Evolutionary conservation across 2,329 filamentous ascomycete species (phyloP), one percentile per base, ranked within the genome.

Genomic region (Cladosporium sp.): DNA sequence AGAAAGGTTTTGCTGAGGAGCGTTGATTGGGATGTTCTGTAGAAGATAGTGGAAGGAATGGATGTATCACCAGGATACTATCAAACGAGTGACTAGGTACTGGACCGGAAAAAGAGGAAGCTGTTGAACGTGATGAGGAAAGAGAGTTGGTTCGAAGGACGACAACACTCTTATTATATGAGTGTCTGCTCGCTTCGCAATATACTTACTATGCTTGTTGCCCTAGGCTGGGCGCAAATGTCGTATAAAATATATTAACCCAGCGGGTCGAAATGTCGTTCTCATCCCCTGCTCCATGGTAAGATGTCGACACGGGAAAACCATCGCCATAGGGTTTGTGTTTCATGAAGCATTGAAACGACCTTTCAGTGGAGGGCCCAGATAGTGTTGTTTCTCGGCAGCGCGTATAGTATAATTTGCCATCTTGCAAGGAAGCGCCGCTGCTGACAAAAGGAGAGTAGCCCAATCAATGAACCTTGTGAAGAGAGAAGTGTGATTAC

Each of bases 31-130:
- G 18, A 16, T 22, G 27, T 40, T 20, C 18, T 32, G 36, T 47
- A 35, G 38, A 47, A 25, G 27, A 20, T 25, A 13, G 38, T 15
- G 19, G 19, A 46, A 46, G 20, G 43, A 40, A 48, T 25, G 27
- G n/a, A 35, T 40, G 45, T 48, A 48, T 48, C 45, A 40, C 45
- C 45, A 48, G 45, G 45, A 48, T 48, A 48, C 45, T 47, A n/a
- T 33, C 33, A n/a, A 48, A 48, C 45, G 45, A 48, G 29, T 32
- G 45, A 48, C 45, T 48, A 32, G 45, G 45, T 48, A 48, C 45
- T 48, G 19, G 45, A 48, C 45, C 45, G 45, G 39, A 35, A 48
- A n/a, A 48, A 13, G 36, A 48, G 45, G 39, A 35, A 33, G 40
- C 27, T 39, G 45, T 40, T 18, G 39, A 25, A 27, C 38, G 38